These are phyloP conservation scores for Cladosporium sp. DNA, from an alignment of 2,329 filamentous ascomycete species.

Conservation along the genomic window DNA sequence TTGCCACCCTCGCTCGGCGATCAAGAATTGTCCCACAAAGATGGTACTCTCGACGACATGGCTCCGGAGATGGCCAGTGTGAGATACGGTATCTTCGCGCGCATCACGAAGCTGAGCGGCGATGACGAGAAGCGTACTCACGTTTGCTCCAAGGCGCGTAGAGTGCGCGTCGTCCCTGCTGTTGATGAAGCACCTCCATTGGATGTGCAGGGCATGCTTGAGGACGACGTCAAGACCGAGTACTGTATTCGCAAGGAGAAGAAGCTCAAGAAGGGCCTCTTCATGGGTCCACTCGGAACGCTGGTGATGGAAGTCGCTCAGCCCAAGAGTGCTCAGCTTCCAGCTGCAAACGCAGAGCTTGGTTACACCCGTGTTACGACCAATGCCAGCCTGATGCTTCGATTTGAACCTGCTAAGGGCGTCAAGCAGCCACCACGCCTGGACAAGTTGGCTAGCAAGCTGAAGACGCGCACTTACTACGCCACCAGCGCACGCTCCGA, in stretches of 20 bases:
- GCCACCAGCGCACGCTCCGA: constrained; percentile 46
- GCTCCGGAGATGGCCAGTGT: constrained; percentile 59
- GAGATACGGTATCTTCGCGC: constrained; percentile 48
- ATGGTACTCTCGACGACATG: constrained; percentile 52
- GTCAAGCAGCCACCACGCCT: constrained; percentile 49
- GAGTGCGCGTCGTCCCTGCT: constrained; percentile 56
- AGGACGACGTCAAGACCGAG: constrained; percentile 37
- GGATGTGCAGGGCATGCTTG: constrained; percentile 37
- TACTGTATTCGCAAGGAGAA: constrained; percentile 56
- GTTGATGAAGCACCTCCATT: constrained; percentile 58
- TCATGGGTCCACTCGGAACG: constrained; percentile 55
- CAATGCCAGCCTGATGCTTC: constrained; percentile 49
- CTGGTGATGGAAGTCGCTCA: constrained; percentile 55
- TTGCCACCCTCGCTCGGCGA: constrained; percentile 61
- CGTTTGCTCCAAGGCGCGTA: constrained; percentile 49
- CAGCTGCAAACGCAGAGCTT: constrained; percentile 34
- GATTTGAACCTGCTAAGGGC: constrained; percentile 55
- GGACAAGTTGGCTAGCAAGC: constrained; percentile 47
- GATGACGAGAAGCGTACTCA: constrained; percentile 37
- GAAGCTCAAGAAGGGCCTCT: constrained; percentile 54
- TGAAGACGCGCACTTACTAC: constrained; percentile 56
- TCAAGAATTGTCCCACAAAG: constrained; percentile 43
- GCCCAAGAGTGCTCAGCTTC: constrained; percentile 52
- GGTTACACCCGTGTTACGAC: constrained; percentile 45
- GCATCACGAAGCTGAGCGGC: constrained; percentile 35